Evolutionary conservation across 202 grass and related monocot species (phyloP), one percentile per base, ranked within the genome.

Genomic region (Carex sylvatica): DNA sequence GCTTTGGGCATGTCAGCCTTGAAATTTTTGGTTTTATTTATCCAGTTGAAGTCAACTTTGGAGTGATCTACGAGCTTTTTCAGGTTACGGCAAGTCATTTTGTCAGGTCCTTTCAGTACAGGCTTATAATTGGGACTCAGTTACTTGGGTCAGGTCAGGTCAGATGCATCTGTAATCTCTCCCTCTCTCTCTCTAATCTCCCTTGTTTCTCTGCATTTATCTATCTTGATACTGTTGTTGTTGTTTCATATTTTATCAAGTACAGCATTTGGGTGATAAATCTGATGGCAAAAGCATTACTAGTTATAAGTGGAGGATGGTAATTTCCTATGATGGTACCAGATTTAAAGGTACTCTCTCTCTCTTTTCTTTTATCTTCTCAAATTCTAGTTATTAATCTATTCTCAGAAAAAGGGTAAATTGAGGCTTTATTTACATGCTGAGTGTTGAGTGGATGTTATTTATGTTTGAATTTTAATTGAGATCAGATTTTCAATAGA

Each of bases 311-410:
- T 94, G 94, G 94, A 87, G 94, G 59, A 90, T 94, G 84, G 88
- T 97, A 75, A 87, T 97, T 73, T 79, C 94, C 42, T 92, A 97
- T 49, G 94, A 94, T 59, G 94, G 94, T 36, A 92, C 88, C 65
- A 94, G 89, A 65, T 94, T 92, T 71, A 86, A 93, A 92, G 91
- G 91, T 97, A 49, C 23, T 36, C 62, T 58, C 62, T 49, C 24
- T 60, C 76, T 31, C 2, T 9, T 15, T 36, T 31, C 42, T 30
- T 49, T 24, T 60, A 70, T 31, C 1, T 4, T 35, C 33, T 35
- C 33, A 4, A 3, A 35, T 35, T 35, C 33, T 3, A 3, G 3
- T 33, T 33, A 33, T 33, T 3, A 33, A 33, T 33, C 31, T 3
- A 33, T 33, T 33, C 3, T 33, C n/a, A n/a, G n/a, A n/a, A n/a